Conservation (phyloP, 306 rosid genomes). For the Inga oerstediana region DNA sequence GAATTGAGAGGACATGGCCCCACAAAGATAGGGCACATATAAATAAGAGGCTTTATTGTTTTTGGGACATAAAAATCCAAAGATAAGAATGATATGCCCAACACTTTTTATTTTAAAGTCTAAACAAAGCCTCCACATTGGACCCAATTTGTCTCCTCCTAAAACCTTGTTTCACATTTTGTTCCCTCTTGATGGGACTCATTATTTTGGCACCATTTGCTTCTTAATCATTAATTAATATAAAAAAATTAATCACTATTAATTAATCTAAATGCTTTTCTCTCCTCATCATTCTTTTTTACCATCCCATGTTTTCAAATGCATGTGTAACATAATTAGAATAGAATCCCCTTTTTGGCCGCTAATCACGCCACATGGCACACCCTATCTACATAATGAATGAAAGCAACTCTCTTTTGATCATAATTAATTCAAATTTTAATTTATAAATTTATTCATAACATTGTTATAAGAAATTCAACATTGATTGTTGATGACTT, state of each 20-base stretch:
- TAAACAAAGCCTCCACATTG: conserved; percentile 60
- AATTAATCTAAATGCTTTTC: neutral
- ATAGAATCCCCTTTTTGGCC: conserved; percentile 33
- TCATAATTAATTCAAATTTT: neutral
- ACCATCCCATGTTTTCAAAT: neutral
- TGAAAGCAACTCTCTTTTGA: conserved; percentile 14
- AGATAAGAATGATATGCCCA: conserved; percentile 38
- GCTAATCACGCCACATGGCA: conserved; percentile 50
- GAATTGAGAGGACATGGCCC: conserved; percentile 53
- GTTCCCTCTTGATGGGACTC: conserved; percentile 29
- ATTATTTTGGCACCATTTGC: conserved; percentile 32
- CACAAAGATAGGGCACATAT: conserved; percentile 49
- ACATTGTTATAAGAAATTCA: too few relatives aligned
- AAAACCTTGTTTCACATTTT: conserved; percentile 43
- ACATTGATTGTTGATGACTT: too few relatives aligned
- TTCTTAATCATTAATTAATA: conserved; percentile 3
- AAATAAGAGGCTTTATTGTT: conserved; percentile 53
- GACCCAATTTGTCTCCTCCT: conserved; percentile 53
- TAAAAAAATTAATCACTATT: neutral
- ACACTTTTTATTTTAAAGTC: conserved; percentile 40
- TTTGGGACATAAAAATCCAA: conserved; percentile 27
- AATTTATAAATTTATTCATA: neutral
- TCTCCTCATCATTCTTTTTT: conserved; percentile 11
- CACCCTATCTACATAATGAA: conserved; percentile 28
- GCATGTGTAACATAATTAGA: conserved; percentile 40